Evolutionary conservation across 257 asterid genomes (phyloP).

Genomic region (Rauvolfia tetraphylla): DNA sequence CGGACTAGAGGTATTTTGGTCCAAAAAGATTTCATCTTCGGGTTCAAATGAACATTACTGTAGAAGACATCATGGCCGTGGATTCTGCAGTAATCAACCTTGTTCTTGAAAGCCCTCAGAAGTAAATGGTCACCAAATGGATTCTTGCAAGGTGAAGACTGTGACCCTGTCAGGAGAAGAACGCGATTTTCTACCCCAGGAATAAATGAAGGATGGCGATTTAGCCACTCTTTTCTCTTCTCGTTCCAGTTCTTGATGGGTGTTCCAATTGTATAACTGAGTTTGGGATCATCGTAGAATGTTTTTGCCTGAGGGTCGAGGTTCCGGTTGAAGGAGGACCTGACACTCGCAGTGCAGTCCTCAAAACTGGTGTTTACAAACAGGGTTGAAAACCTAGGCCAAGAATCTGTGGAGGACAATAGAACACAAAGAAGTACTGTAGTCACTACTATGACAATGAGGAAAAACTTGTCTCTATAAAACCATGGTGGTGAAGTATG

Average conservation of each 20-base stretch:
- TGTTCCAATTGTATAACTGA: conserved; percentile 48
- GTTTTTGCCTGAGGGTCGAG: conserved; percentile 37
- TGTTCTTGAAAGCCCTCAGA: conserved; percentile 78
- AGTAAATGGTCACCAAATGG: conserved; percentile 76
- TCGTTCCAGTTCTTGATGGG: conserved; percentile 59
- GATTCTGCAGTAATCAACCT: conserved; percentile 86
- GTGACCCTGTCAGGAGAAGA: conserved; percentile 66
- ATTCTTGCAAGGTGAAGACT: conserved; percentile 52
- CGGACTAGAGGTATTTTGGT: conserved; percentile 58
- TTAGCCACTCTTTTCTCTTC: conserved; percentile 60
- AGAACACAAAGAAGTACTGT: conserved; percentile 33
- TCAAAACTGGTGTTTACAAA: background rate
- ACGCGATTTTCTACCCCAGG: conserved; percentile 28
- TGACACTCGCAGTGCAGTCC: background rate
- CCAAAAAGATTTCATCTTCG: conserved; percentile 60
- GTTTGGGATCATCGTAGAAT: conserved; percentile 61
- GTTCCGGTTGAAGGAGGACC: conserved; percentile 16
- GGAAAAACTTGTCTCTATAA: conserved; percentile 23
- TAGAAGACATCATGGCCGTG: conserved; percentile 61
- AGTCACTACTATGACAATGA: conserved; percentile 23
- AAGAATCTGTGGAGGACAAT: conserved; percentile 32
- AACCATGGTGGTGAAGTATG: conserved; percentile 28
- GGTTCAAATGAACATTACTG: conserved; percentile 28
- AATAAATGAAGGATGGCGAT: conserved; percentile 34
- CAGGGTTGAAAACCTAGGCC: conserved; percentile 28